phyloP scores from a whole-genome alignment of 257 asterid species.

The Knoxia roxburghii region DNA sequence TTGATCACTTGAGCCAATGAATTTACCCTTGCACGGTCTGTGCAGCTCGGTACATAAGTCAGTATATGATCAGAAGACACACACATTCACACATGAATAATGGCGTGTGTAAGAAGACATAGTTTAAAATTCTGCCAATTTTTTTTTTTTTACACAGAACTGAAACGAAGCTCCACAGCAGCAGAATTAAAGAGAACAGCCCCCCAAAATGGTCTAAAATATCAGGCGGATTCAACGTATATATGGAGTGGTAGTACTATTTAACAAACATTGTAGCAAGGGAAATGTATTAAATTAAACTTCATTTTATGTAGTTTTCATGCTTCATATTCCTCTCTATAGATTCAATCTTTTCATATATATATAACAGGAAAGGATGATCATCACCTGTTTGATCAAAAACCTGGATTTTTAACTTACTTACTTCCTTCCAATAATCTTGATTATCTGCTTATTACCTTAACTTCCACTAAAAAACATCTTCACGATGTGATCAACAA shows the following conservation, averaged over 20 bases:
- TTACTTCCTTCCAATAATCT: too few species aligned
- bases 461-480: neutral
- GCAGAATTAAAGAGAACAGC: neutral
- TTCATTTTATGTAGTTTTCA: neutral
- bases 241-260: neutral
- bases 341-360: too few species aligned
- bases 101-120: conserved; percentile 10
- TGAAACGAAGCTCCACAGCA: neutral
- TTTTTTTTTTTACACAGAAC: too few species aligned
- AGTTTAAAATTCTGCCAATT: neutral
- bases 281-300: neutral
- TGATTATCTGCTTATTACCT: neutral
- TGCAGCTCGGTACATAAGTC: too few species aligned
- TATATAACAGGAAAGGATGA: too few species aligned
- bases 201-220: neutral
- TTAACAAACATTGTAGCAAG: neutral
- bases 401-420: too few species aligned
- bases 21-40: conserved; percentile 1
- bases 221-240: neutral
- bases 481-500: neutral
- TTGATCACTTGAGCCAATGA: neutral
- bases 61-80: too few species aligned
- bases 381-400: neutral
- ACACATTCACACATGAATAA: neutral
- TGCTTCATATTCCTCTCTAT: too few species aligned